phyloP scores from a whole-genome alignment of 768 basidiomycete species.

The Naganishia vishniacii region DNA sequence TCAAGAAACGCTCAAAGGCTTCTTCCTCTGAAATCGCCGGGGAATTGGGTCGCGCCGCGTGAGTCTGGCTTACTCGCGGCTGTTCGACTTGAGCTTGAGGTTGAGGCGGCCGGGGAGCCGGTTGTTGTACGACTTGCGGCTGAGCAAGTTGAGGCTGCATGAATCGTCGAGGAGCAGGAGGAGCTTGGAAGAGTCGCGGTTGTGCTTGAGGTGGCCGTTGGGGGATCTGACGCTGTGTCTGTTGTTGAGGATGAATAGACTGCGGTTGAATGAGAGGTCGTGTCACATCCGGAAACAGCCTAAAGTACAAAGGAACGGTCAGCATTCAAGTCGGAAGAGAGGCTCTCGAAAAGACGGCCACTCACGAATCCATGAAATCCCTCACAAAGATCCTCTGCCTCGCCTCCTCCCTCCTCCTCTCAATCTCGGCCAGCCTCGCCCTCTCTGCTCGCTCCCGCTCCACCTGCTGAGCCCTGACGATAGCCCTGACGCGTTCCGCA shows the following conservation, averaged over 20 bases:
- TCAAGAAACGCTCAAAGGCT: constrained; percentile 10
- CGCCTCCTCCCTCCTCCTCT: constrained; percentile 1
- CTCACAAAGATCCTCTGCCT: constrained; percentile 18
- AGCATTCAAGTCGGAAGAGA: background rate
- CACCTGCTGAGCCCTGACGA: constrained; percentile 1
- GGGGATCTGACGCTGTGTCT: background rate
- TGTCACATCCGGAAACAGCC: constrained; percentile 1
- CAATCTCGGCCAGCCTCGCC: background rate
- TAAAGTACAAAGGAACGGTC: background rate
- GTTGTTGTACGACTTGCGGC: background rate
- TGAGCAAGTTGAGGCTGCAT: background rate
- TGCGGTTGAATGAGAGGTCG: background rate
- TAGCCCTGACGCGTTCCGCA: background rate
- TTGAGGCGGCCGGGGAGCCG: background rate
- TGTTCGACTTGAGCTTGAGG: background rate
- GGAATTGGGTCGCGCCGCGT: too few relatives aligned
- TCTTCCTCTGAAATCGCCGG: background rate
- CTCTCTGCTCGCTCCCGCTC: constrained; percentile 13
- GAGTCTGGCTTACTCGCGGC: too few relatives aligned
- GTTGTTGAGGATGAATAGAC: background rate
- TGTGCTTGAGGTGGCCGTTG: background rate
- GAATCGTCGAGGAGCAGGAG: background rate
- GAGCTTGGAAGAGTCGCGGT: constrained; percentile 1
- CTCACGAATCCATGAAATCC: constrained; percentile 12
- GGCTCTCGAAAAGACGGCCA: background rate